A percentile compares a stretch with the other conserved stretches of the same genome.
phyloP scores from a whole-genome alignment of 2,329 filamentous ascomycete genomes.

The Fusarium cyanostomum region DNA sequence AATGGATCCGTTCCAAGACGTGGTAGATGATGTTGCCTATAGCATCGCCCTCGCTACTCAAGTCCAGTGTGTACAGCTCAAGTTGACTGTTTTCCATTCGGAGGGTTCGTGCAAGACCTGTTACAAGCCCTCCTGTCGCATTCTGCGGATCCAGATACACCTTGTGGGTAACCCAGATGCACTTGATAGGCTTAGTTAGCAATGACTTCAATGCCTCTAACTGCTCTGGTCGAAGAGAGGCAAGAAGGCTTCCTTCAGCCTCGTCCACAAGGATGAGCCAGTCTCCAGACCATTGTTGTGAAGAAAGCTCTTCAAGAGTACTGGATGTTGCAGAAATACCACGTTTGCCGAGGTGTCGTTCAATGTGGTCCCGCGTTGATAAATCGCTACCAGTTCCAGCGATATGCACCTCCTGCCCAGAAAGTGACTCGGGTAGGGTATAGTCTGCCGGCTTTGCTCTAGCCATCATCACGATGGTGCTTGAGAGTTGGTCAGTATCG shows the following conservation, averaged over 20 bases:
- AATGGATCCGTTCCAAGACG: slow-evolving; percentile 31
- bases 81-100: slow-evolving; percentile 34
- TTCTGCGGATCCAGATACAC: slow-evolving; percentile 37
- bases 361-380: slow-evolving; percentile 5
- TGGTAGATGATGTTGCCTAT: slow-evolving; percentile 23
- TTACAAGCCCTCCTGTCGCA: slow-evolving; percentile 33
- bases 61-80: slow-evolving; percentile 34
- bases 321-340: slow-evolving; percentile 23
- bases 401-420: slow-evolving; percentile 21
- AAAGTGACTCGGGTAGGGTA: slow-evolving; percentile 13
- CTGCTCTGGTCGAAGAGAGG: slow-evolving; percentile 23
- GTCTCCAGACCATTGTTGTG: slow-evolving; percentile 26
- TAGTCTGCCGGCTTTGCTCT: slow-evolving; percentile 26
- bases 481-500: slow-evolving; percentile 25
- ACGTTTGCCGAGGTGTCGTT: slow-evolving; percentile 7
- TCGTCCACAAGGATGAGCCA: slow-evolving; percentile 35
- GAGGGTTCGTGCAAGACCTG: slow-evolving; percentile 35
- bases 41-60: slow-evolving; percentile 28
- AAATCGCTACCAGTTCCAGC: slow-evolving; percentile 8
- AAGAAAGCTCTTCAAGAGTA: slow-evolving; percentile 22
- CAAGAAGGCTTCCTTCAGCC: slow-evolving; percentile 32
- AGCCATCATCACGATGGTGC: slow-evolving; percentile 37
- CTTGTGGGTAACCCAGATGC: slow-evolving; percentile 36
- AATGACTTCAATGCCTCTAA: slow-evolving; percentile 29
- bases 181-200: slow-evolving; percentile 31